Evolutionary conservation across 768 basidiomycete genomes (phyloP).

Genomic region (Coprinellus micaceus): DNA sequence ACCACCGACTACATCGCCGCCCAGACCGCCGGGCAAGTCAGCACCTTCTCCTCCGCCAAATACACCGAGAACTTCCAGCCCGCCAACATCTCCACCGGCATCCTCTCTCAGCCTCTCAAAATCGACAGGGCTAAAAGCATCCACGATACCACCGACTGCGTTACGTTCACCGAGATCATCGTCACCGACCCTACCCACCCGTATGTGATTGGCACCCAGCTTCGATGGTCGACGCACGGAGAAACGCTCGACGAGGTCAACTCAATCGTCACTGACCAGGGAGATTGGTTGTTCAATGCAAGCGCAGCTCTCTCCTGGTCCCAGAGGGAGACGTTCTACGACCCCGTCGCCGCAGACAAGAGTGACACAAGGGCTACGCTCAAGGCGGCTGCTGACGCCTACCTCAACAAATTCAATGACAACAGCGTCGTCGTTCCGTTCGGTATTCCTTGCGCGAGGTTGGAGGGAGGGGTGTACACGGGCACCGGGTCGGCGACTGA

Average conservation of each 20-base stretch:
- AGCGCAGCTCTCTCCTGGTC: background rate
- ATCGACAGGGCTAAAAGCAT: conserved; percentile 5
- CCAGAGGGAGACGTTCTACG: background rate
- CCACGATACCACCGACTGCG: background rate
- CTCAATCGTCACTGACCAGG: conserved; percentile 1
- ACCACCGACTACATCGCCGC: conserved; percentile 4
- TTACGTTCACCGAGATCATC: conserved; percentile 3
- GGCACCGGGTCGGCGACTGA: background rate
- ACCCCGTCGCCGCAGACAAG: background rate
- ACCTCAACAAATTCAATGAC: conserved; percentile 10
- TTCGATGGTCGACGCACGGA: background rate
- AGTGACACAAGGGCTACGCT: conserved; percentile 1
- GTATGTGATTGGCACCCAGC: conserved; percentile 8
- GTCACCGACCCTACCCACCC: conserved; percentile 8
- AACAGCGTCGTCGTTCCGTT: conserved; percentile 7
- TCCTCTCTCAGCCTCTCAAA: conserved; percentile 7
- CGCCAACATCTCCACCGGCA: conserved; percentile 3
- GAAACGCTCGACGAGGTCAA: background rate
- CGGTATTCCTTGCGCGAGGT: background rate
- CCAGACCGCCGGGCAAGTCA: background rate
- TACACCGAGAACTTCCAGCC: conserved; percentile 5
- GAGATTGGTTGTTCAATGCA: conserved; percentile 8
- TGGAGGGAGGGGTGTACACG: conserved; percentile 6
- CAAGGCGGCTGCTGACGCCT: conserved; percentile 5
- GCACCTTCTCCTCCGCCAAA: background rate